Percentiles rank a stretch among this genome's conserved stretches.
Conservation (phyloP, 1,139 yeast genomes). For the Pichiaceae sp. region DNA sequence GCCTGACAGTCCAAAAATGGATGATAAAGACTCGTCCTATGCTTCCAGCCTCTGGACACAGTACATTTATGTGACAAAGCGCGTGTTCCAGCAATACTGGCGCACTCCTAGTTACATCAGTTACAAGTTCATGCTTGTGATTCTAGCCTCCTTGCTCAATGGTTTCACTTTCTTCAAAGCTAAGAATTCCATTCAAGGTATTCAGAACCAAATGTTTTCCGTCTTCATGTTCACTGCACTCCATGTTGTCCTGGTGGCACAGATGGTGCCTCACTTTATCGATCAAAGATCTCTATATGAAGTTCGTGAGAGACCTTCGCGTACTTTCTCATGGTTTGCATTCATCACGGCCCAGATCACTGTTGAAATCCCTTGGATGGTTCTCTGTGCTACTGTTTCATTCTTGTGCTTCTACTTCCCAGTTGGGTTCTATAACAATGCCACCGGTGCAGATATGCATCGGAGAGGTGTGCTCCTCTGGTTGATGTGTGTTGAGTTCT, state of each 20-base stretch:
- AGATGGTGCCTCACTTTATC: conserved; percentile 61
- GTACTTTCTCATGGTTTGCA: conserved; percentile 40
- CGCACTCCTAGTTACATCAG: conserved; percentile 63
- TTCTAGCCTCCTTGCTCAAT: conserved; percentile 46
- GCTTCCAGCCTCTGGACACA: conserved; percentile 42
- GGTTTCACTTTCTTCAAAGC: conserved; percentile 72
- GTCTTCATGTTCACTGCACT: conserved; percentile 57
- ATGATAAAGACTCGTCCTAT: conserved; percentile 29
- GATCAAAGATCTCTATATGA: conserved; percentile 71
- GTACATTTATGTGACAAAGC: conserved; percentile 37
- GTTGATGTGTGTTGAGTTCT: conserved; percentile 47
- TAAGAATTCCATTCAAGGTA: conserved; percentile 44
- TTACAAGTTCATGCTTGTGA: conserved; percentile 48
- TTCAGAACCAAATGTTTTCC: conserved; percentile 57
- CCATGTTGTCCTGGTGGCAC: conserved; percentile 56
- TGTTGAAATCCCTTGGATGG: conserved; percentile 69
- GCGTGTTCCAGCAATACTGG: conserved; percentile 59
- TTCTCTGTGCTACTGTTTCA: conserved; percentile 51
- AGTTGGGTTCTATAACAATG: conserved; percentile 55
- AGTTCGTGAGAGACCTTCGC: conserved; percentile 76
- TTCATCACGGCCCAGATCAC: conserved; percentile 54
- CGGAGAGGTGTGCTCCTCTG: conserved; percentile 58
- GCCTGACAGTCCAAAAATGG: conserved; percentile 12
- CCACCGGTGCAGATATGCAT: conserved; percentile 39
- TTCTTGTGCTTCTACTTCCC: conserved; percentile 77